Conservation (phyloP, 2,329 filamentous ascomycete species). For the Pestalotiopsis sp. region DNA sequence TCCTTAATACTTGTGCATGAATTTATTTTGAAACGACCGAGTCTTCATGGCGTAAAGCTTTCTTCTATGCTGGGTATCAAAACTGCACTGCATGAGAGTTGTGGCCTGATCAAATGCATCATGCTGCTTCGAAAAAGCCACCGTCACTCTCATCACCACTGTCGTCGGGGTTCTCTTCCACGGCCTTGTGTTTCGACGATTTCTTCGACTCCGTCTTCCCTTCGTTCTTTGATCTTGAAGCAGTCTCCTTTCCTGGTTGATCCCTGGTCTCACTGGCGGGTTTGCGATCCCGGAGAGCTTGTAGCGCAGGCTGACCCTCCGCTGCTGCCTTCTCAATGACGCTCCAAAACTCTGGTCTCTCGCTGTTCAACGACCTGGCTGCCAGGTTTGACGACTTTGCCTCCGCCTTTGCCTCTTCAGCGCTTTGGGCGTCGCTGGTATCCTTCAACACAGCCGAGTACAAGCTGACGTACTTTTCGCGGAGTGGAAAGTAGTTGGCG, state of each 20-base stretch:
- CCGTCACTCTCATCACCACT: constrained; percentile 55
- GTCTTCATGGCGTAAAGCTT: background rate
- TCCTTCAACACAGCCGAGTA: constrained; percentile 44
- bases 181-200: constrained; percentile 35
- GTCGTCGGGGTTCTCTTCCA: constrained; percentile 33
- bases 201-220: constrained; percentile 20
- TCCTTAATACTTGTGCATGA: too few relatives aligned
- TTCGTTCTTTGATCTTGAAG: constrained; percentile 22
- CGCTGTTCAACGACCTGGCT: constrained; percentile 44
- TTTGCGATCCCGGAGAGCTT: constrained; percentile 31
- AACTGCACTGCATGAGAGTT: background rate
- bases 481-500: constrained; percentile 71
- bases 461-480: constrained; percentile 70
- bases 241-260: constrained; percentile 14
- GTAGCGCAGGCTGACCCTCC: constrained; percentile 27
- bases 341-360: constrained; percentile 67
- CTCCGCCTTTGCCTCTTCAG: constrained; percentile 40
- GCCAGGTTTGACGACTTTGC: constrained; percentile 44
- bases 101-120: background rate
- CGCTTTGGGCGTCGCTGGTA: constrained; percentile 17
- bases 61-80: constrained; percentile 16
- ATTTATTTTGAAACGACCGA: background rate
- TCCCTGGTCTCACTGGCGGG: constrained; percentile 16
- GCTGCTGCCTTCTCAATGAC: constrained; percentile 66
- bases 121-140: constrained; percentile 58